Evolutionary conservation across 495 filamentous ascomycete species (phyloP).

Genomic region (Neurospora hispaniola): DNA sequence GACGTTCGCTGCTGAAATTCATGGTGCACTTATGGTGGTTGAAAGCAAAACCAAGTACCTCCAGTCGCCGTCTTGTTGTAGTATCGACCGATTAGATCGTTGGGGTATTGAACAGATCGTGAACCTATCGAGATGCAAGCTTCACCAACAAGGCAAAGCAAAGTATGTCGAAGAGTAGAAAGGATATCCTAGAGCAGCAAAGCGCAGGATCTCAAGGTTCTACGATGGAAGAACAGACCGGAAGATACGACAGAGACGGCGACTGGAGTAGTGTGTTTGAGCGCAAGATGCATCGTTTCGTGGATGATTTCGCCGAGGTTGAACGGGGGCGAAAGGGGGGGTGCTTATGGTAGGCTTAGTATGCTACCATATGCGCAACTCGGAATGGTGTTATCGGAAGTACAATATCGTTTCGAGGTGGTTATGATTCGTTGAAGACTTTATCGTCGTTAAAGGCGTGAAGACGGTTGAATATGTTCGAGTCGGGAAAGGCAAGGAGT

Average conservation of each 20-base stretch:
- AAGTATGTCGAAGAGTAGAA: conserved; percentile 31
- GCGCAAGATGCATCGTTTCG: conserved; percentile 43
- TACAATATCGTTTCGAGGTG: not conserved
- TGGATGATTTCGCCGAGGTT: conserved; percentile 25
- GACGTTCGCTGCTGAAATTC: conserved; percentile 31
- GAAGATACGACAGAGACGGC: conserved; percentile 45
- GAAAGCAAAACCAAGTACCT: conserved; percentile 28
- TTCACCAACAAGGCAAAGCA: conserved; percentile 24
- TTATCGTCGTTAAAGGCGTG: not conserved
- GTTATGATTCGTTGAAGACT: not conserved
- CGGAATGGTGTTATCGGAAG: not conserved
- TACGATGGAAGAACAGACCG: conserved; percentile 40
- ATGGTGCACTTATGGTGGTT: conserved; percentile 36
- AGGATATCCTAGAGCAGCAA: conserved; percentile 33
- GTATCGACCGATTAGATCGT: conserved; percentile 41
- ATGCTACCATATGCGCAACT: conserved; percentile 22
- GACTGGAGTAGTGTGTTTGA: conserved; percentile 40
- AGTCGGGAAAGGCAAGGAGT: conserved; percentile 2
- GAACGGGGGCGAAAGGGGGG: conserved; percentile 13
- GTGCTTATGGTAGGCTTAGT: conserved; percentile 28
- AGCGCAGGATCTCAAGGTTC: conserved; percentile 31
- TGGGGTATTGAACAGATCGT: conserved; percentile 26
- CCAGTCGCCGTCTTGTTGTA: conserved; percentile 44
- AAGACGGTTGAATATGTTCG: not conserved
- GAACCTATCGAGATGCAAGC: conserved; percentile 32